Conservation (phyloP, 2,329 filamentous ascomycete genomes). For the Cladophialophora immunda region DNA sequence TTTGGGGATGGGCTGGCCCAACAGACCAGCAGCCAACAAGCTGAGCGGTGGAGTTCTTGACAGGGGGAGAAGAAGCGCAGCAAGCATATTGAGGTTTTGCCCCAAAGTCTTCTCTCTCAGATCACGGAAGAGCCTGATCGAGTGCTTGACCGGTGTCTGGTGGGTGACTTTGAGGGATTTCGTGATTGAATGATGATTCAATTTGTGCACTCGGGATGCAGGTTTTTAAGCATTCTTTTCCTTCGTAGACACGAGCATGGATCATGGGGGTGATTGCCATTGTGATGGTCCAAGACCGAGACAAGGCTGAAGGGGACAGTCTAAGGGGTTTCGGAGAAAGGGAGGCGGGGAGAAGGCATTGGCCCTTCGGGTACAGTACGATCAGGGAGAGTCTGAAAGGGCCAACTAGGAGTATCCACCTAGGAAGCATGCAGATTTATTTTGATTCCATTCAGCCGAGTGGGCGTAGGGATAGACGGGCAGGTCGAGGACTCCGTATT, state of each 20-base stretch:
- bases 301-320: not conserved
- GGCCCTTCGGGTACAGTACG: not conserved
- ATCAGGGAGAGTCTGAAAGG: not conserved
- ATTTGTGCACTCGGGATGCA: not conserved
- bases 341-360: constrained; percentile 1
- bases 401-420: not conserved
- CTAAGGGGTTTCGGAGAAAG: not conserved
- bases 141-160: not conserved
- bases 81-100: constrained; percentile 1
- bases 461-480: not conserved
- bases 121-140: not conserved
- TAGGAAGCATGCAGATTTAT: too few relatives aligned
- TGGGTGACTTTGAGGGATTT: not conserved
- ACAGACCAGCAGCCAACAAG: not conserved
- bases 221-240: not conserved
- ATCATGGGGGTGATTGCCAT: not conserved
- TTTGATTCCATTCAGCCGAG: not conserved
- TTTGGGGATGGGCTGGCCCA: not conserved
- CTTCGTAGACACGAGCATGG: not conserved
- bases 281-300: not conserved
- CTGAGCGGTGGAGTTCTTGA: not conserved
- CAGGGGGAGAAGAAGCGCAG: not conserved
- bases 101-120: not conserved
- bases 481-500: not conserved
- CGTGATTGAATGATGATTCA: not conserved